Evolutionary conservation across 2,329 filamentous ascomycete species (phyloP), one percentile per base, ranked within the genome.

Genomic region (Aspergillus flavus): DNA sequence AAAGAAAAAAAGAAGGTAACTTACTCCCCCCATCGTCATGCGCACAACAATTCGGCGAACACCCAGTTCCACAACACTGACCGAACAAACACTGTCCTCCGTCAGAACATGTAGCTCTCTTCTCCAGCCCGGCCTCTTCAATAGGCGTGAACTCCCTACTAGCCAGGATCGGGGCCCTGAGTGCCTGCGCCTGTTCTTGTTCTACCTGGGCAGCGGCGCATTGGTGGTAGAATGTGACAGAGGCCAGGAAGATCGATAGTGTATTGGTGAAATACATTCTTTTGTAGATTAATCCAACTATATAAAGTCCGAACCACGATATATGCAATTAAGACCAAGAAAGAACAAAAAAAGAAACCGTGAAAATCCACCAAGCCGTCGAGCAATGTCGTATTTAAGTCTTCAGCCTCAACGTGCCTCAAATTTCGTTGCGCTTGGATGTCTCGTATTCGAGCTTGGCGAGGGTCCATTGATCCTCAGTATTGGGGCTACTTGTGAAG

Each of bases 21-120:
- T 30, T 59, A 66, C 64, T 30, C 9, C 64, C 64, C 2, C 64
- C 62, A 0, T 61, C 23, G 39, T 66, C 62, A 34, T 61, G 58
- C 3, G 58, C 64, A 43, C 64, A 64, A 28, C 64, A 64, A 32
- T 62, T 66, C 46, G 43, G 36, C 23, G 62, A 54, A 39, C 64
- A 66, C 12, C 62, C 62, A 9, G 50, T 39, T 12, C 64, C 62
- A 54, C 64, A 66, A 34, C 64, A 66, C 6, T 36, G 7, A 0
- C 64, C 62, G 3, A 66, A 21, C 0, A 66, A n/a, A 21, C 64
- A 66, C 23, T 0, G 7, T 2, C 30, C 23, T 1, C 62, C 64
- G n/a, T 61, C 62, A 5, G 39, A n/a, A 26, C 64, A 66, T n/a
- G 30, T 46, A 7, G 14, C 57, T n/a, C 64, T 50, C 45, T 59